Evolutionary conservation across 2,329 filamentous ascomycete species (phyloP).

Genomic region (Ceratocystis albifundus): DNA sequence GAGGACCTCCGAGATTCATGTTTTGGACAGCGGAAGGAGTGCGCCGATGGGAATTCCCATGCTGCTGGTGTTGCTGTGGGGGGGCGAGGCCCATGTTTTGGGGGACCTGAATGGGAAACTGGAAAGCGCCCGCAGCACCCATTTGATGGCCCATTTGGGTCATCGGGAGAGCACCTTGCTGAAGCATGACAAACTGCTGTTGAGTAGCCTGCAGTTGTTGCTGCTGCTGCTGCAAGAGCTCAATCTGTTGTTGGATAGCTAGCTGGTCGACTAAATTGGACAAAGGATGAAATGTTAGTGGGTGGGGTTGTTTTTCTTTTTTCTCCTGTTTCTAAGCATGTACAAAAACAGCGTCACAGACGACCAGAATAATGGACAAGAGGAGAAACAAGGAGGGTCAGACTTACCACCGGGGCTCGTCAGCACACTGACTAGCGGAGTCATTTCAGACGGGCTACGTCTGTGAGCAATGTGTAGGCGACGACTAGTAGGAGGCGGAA

Average conservation of each 20-base stretch:
- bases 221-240: slow-evolving; percentile 92
- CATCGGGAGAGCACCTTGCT: slow-evolving; percentile 81
- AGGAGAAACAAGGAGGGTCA: background rate
- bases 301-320: background rate
- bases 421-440: slow-evolving; percentile 92
- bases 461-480: slow-evolving; percentile 95
- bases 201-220: slow-evolving; percentile 94
- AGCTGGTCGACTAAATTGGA: slow-evolving; percentile 73
- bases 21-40: slow-evolving; percentile 95
- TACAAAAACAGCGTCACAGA: background rate
- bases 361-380: background rate
- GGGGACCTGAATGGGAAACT: slow-evolving; percentile 70
- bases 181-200: slow-evolving; percentile 96
- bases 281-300: slow-evolving; percentile 1
- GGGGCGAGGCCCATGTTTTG: slow-evolving; percentile 58
- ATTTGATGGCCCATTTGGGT: slow-evolving; percentile 57
- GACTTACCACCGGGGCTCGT: slow-evolving; percentile 52
- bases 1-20: slow-evolving; percentile 68
- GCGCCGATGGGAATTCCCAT: slow-evolving; percentile 80
- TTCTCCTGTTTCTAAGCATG: background rate
- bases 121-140: slow-evolving; percentile 73
- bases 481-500: slow-evolving; percentile 67
- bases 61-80: slow-evolving; percentile 62
- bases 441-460: slow-evolving; percentile 92
- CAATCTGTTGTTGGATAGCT: slow-evolving; percentile 95